Evolutionary conservation across 306 rosid species (phyloP), one percentile per base, ranked within the genome.

Genomic region (Prunus padus): DNA sequence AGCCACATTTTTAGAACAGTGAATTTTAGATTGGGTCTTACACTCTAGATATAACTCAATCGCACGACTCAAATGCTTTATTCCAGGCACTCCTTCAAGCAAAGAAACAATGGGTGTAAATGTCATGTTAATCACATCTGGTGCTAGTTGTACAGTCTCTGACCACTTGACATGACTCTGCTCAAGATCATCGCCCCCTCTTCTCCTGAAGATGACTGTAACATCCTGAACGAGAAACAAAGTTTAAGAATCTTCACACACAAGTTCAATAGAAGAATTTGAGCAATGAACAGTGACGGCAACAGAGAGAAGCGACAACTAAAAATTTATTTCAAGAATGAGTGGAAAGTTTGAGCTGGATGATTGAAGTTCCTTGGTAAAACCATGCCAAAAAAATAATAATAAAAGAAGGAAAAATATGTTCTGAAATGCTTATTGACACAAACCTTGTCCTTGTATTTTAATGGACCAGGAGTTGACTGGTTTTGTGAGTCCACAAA

Each of bases 111-210:
- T 92, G 70, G 98, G 97, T 31, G 91, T 87, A 84, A 96, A 96
- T 37, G 90, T 89, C 99, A 96, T 96, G 88, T 96, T 89, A 80
- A 96, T 88, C 79, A 96, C 93, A 79, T 96, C 99, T 28, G 99
- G 98, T 9, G 98, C 96, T 72, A 74, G 79, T 79, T 79, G 80
- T 40, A 96, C 96, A 46, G 98, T 92, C 82, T 96, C 93, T 66
- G 81, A 93, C 99, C 99, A 96, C 80, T 83, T 90, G 77, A 81
- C 62, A 83, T 90, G 98, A 88, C 83, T 90, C 84, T 96, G 99
- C 89, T 90, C 99, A 67, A 96, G 98, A 90, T 96, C 99, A 47
- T 96, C 97, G 22, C 99, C 99, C 31, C 99, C 99, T 84, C 99
- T 91, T 82, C 99, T 90, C 82, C 99, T 88, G 81, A 92, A 96